phyloP scores from a whole-genome alignment of 2,329 filamentous ascomycete species.

The Emmonsiellopsis sp. region DNA sequence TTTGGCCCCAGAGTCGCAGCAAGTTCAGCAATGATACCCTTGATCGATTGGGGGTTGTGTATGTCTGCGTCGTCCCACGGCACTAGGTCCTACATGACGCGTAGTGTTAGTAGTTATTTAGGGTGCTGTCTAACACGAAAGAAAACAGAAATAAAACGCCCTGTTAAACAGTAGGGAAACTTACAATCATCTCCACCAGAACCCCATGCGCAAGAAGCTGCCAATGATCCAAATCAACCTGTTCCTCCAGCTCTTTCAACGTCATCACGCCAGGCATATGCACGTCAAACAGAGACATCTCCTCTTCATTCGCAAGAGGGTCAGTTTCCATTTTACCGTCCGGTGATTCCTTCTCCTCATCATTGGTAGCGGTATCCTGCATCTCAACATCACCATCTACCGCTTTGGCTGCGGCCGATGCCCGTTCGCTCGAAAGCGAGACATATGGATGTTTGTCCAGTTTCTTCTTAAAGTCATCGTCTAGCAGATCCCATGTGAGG shows the following conservation, averaged over 20 bases:
- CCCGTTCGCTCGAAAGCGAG: slow-evolving; percentile 31
- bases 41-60: slow-evolving; percentile 34
- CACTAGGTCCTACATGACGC: slow-evolving; percentile 30
- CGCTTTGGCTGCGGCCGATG: slow-evolving; percentile 9
- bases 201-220: slow-evolving; percentile 30
- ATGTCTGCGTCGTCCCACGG: slow-evolving; percentile 37
- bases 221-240: slow-evolving; percentile 37
- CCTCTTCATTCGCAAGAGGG: slow-evolving; percentile 18
- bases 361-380: slow-evolving; percentile 17
- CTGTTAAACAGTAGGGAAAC: neutral
- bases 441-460: slow-evolving; percentile 36
- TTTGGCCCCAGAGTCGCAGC: slow-evolving; percentile 35
- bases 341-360: neutral
- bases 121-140: neutral
- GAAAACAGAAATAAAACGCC: neutral
- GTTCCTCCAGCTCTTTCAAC: slow-evolving; percentile 28
- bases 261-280: slow-evolving; percentile 39
- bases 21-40: slow-evolving; percentile 38
- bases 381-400: slow-evolving; percentile 9
- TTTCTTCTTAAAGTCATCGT: slow-evolving; percentile 30
- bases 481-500: slow-evolving; percentile 35
- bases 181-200: slow-evolving; percentile 35
- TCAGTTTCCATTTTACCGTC: neutral
- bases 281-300: slow-evolving; percentile 36
- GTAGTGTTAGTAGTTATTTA: neutral